These are phyloP conservation scores for Botryococcus braunii DNA, from an alignment of 163 green algal species.

Conservation along the genomic window DNA sequence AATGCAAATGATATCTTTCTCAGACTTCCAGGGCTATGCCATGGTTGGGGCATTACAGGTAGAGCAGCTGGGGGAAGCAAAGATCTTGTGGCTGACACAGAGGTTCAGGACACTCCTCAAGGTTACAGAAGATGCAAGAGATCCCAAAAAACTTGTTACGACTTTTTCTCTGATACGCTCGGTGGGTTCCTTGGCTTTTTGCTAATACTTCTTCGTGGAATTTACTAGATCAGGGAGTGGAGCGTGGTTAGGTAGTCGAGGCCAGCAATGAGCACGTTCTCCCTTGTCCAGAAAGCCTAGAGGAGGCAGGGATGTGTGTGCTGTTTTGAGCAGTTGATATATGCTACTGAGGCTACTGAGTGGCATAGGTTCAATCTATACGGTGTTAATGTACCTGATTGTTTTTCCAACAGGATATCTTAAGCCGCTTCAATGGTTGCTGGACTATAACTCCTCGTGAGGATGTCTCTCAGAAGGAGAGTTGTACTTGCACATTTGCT, in stretches of 20 bases:
- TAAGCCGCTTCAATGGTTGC: slow-evolving; percentile 29
- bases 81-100: slow-evolving; percentile 17
- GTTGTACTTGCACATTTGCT: neutral
- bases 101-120: slow-evolving; percentile 33
- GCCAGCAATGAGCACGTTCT: neutral
- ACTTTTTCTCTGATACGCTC: slow-evolving; percentile 28
- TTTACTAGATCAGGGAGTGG: neutral
- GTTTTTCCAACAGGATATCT: slow-evolving; percentile 41
- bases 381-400: too few relatives aligned
- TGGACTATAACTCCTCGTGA: slow-evolving; percentile 30
- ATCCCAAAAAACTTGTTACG: slow-evolving; percentile 24
- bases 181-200: slow-evolving; percentile 4
- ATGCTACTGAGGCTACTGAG: neutral
- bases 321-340: neutral
- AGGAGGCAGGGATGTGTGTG: neutral
- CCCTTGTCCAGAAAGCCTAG: neutral
- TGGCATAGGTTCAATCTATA: neutral
- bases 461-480: neutral
- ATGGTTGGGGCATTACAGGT: slow-evolving; percentile 18
- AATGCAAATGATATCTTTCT: neutral
- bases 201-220: neutral
- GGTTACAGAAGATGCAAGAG: slow-evolving; percentile 29
- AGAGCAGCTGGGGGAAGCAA: slow-evolving; percentile 27
- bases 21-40: neutral
- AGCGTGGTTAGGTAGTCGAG: neutral